Base-by-base conservation (phyloP, 306 rosid genomes). In the Sindora glabra region DNA sequence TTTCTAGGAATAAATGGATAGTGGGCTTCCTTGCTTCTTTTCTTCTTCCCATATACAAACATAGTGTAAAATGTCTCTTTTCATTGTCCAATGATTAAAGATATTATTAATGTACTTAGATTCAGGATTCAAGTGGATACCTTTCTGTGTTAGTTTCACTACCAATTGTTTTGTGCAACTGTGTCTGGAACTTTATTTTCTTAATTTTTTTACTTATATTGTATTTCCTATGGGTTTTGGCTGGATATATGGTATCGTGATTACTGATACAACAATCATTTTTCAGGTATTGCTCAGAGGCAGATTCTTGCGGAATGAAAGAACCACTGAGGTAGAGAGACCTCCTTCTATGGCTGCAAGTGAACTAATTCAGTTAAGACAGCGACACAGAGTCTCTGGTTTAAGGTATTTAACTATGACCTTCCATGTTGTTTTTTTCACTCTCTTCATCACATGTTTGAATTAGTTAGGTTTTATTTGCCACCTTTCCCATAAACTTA, bases 201-300 rank as follows among this genome's bases (percentile, higher is more conserved):
- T 26, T 38, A 32, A 11, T 8, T 0, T 8, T 8, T 7, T 26
- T 50, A 52, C 14, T 17, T 40, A 36, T 50, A 29, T 47, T 68
- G 63, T 51, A 40, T 26, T 15, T 40, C 6, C 27, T 59, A 29
- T 22, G 15, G 50, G 40, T 42, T 27, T 32, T 3, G 13, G 25
- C 15, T 55, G 34, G 27, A 32, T 56, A 17, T 16, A 57, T 48
- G 36, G 46, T 48, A 24, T 65, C 34, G 59, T 69, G 76, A 67
- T 41, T 69, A 47, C 70, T 81, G 73, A 81, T 70, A 18, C 56
- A 42, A 33, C 24, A 53, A 44, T 68, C 54, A 34, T 42, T 55
- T 76, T 79, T 52, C 89, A 94, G 99, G 89, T 97, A 57, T 73
- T 94, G 67, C 95, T 94, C 70, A 86, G 99, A 82, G 99, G 99